These are phyloP conservation scores for Lachnellula arida DNA, from an alignment of 2,329 filamentous ascomycete genomes.

Conservation along the genomic window DNA sequence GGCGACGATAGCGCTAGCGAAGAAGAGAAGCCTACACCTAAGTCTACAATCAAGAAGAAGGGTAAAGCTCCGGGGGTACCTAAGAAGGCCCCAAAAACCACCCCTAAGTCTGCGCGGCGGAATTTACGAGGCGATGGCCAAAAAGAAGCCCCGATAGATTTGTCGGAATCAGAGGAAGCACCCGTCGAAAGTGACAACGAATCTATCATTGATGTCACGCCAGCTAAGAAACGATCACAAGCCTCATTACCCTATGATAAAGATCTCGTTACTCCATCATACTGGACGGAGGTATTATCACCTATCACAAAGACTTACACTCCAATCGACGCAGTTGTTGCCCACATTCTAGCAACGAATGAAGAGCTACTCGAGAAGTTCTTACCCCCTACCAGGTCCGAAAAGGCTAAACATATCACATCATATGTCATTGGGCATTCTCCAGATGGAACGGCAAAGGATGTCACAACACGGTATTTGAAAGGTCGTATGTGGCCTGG, in stretches of 20 bases:
- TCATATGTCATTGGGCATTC: conserved; percentile 84
- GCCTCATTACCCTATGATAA: conserved; percentile 57
- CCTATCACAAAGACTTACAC: conserved; percentile 74
- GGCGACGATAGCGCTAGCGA: conserved; percentile 16
- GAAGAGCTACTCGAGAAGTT: conserved; percentile 69
- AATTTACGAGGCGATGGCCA: conserved; percentile 24
- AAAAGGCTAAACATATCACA: conserved; percentile 83
- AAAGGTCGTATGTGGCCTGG: conserved; percentile 78
- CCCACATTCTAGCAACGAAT: conserved; percentile 63
- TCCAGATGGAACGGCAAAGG: conserved; percentile 82
- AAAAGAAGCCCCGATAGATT: conserved; percentile 37
- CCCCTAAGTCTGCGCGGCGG: conserved; percentile 16
- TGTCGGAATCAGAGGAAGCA: conserved; percentile 46
- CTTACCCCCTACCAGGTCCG: conserved; percentile 76
- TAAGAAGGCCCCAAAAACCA: conserved; percentile 13
- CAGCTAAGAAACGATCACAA: conserved; percentile 11
- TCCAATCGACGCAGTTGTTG: conserved; percentile 70
- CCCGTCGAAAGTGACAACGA: conserved; percentile 48
- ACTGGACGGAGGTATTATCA: conserved; percentile 90
- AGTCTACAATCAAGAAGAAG: conserved; percentile 21
- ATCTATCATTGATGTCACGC: conserved; percentile 51
- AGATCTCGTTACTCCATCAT: conserved; percentile 78
- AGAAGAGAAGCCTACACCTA: conserved; percentile 21
- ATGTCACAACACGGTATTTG: conserved; percentile 88
- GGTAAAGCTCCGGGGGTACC: conserved; percentile 15